These are phyloP conservation scores for Agastache rugosa DNA, from an alignment of 257 asterid genomes.

Conservation along the genomic window DNA sequence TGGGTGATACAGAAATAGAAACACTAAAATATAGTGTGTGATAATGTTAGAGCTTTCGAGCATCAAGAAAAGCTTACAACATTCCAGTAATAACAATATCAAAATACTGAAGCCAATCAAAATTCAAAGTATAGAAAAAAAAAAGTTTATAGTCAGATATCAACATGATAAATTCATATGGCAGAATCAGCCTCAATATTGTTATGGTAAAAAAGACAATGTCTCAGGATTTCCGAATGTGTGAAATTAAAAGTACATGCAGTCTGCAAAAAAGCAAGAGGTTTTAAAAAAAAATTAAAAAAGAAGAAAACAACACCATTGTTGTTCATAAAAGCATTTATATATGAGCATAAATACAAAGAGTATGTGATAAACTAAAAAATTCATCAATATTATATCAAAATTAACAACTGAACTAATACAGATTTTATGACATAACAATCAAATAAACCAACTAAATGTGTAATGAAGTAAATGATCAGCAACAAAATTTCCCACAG, in stretches of 20 bases:
- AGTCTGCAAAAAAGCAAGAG: conserved; percentile 25
- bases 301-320: background rate
- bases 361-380: conserved; percentile 7
- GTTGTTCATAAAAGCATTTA: background rate
- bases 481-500: too few relatives aligned
- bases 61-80: conserved; percentile 49
- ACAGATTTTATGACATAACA: too few relatives aligned
- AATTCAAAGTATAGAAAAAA: conserved; percentile 48
- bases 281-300: background rate
- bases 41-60: conserved; percentile 19
- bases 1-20: conserved; percentile 24
- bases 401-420: too few relatives aligned
- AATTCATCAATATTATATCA: conserved; percentile 8
- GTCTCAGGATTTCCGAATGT: conserved; percentile 23
- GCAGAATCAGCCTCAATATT: conserved; percentile 19
- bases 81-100: conserved; percentile 96
- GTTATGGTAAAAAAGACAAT: conserved; percentile 2
- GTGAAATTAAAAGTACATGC: conserved; percentile 12
- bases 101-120: conserved; percentile 87
- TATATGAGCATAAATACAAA: conserved; percentile 1
- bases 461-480: too few relatives aligned
- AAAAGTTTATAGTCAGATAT: conserved; percentile 23
- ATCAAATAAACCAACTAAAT: too few relatives aligned
- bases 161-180: conserved; percentile 11
- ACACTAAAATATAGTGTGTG: background rate